Conservation (phyloP, 75 land plant genomes). For the Pinus taeda region DNA sequence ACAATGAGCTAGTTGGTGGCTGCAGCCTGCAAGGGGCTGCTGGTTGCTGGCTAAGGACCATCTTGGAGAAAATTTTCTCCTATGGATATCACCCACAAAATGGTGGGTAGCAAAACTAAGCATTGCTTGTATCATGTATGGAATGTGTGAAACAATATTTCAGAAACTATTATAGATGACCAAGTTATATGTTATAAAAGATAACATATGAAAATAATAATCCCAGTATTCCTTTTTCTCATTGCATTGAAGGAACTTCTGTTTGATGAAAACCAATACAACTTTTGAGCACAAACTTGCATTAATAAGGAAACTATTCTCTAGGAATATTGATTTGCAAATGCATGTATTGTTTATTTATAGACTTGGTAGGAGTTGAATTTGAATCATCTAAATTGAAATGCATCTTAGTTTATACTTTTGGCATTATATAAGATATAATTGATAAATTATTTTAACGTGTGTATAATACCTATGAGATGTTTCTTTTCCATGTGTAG, state of each 20-base stretch:
- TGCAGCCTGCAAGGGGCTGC: too few species aligned
- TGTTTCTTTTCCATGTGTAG: slow-evolving; percentile 9
- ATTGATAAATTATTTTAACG: neutral
- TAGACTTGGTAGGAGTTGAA: neutral
- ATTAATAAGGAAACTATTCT: neutral
- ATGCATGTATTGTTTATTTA: neutral
- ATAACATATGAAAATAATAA: neutral
- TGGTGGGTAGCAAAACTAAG: too few species aligned
- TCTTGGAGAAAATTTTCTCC: too few species aligned
- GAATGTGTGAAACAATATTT: neutral
- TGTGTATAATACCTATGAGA: neutral
- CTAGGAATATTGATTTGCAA: neutral
- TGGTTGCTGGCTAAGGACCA: too few species aligned
- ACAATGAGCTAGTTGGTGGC: too few species aligned
- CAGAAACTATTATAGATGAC: neutral
- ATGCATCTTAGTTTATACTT: neutral
- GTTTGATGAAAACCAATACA: neutral
- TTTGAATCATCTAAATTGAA: neutral
- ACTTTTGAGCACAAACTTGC: neutral
- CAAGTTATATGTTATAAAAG: neutral
- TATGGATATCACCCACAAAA: too few species aligned
- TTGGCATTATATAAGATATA: neutral
- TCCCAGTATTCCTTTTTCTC: neutral
- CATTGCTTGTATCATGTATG: neutral
- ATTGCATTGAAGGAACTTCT: neutral